These are phyloP conservation scores for Groenewaldozyma sp. DNA, from an alignment of 1,139 yeast genomes.

Conservation along the genomic window DNA sequence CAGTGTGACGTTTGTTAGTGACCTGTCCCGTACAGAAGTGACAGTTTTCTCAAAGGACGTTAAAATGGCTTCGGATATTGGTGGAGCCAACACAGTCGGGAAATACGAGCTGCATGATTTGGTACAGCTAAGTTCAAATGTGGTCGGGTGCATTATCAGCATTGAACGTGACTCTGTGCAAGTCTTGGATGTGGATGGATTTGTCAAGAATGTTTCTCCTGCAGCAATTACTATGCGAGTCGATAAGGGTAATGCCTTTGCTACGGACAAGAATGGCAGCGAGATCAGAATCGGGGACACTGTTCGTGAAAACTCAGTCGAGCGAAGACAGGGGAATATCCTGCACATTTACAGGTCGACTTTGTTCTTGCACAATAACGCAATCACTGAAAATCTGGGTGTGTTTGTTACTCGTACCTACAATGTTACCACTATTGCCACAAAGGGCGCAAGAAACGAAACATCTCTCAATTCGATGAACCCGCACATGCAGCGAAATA, in stretches of 20 bases:
- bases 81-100: constrained; percentile 49
- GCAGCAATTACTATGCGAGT: constrained; percentile 73
- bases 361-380: constrained; percentile 72
- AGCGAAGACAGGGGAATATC: constrained; percentile 78
- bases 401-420: constrained; percentile 73
- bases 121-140: constrained; percentile 78
- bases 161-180: constrained; percentile 82
- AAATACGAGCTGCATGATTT: constrained; percentile 82
- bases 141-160: constrained; percentile 81
- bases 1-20: constrained; percentile 72
- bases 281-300: constrained; percentile 87
- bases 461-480: constrained; percentile 60
- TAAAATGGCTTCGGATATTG: constrained; percentile 44
- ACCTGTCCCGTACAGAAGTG: constrained; percentile 78
- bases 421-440: constrained; percentile 74
- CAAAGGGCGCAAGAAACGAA: constrained; percentile 61
- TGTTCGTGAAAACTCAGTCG: constrained; percentile 72
- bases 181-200: constrained; percentile 78
- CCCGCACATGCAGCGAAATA: constrained; percentile 50
- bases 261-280: constrained; percentile 79
- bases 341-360: constrained; percentile 75
- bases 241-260: constrained; percentile 59
- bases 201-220: constrained; percentile 61
- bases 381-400: constrained; percentile 78
- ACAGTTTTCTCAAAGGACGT: constrained; percentile 85